Base-by-base conservation (phyloP, 495 filamentous ascomycete genomes). In the Xylaria curta region DNA sequence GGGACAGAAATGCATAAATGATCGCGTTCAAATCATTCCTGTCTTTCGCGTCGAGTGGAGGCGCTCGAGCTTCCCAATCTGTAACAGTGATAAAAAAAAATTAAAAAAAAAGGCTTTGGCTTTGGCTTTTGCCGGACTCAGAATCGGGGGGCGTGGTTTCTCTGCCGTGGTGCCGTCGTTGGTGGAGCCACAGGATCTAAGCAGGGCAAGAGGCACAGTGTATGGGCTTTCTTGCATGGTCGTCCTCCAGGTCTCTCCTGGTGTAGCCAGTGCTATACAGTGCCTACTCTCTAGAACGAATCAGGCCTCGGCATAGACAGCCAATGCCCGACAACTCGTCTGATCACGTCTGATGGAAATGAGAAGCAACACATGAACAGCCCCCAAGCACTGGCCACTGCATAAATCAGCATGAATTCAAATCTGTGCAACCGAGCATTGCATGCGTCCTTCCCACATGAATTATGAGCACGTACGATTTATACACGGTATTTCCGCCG, bases 261-360 rank as follows among this genome's bases (percentile, higher is more conserved):
- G 69, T 65, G 69, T 71, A 71, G 69, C 59, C 69, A 65, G 69
- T 71, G 51, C 36, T 17, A 10, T 65, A 71, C 59, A 53, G 69
- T 65, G 44, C 15, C 21, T 46, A 26, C 17, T 4, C 44, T 40
- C 40, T 40, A 3, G 26, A 36, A 10, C 54, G 38, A 60, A 36
- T 44, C 36, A 59, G 15, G 5, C 21, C 38, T 58, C 24, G 65
- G 31, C 49, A 24, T 70, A 72, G 76, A 78, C 74, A 76, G 62
- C 76, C 70, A 73, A 78, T 72, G 71, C 75, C 73, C 75, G 62
- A 73, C 61, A 75, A 75, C 71, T 71, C 71, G 44, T 69, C 36
- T 64, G 70, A 60, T 63, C 49, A 64, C 71, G 69, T 60, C 62
- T 69, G 71, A 63, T 69, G 73, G 66, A 38, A 66, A 76, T 76